Percentiles rank a stretch among this genome's conserved stretches.
phyloP scores from a whole-genome alignment of 352 stramenopile species.

The Phytophthora boehmeriae region DNA sequence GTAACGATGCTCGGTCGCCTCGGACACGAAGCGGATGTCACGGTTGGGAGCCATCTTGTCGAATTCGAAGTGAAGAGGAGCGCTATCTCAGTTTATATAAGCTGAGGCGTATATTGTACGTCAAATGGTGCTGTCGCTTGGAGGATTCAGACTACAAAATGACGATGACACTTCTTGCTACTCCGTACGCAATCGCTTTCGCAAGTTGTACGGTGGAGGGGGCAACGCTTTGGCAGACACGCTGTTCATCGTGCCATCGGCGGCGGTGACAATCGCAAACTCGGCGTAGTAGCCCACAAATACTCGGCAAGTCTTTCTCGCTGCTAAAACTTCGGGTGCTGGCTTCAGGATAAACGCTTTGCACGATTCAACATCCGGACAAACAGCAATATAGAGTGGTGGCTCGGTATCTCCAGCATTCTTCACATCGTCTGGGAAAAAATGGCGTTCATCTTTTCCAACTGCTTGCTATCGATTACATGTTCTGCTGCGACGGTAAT shows the following conservation, averaged over 20 bases:
- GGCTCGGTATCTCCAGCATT: conserved; percentile 8
- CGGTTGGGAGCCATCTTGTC: no score
- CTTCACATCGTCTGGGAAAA: conserved; percentile 15
- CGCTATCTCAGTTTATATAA: no score
- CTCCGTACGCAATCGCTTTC: conserved; percentile 10
- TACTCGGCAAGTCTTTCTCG: conserved; percentile 12
- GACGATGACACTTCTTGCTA: no score
- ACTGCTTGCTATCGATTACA: conserved; percentile 12
- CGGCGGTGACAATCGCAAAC: not conserved
- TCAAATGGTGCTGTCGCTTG: no score
- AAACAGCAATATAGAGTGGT: conserved; percentile 19
- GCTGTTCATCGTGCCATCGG: conserved; percentile 10
- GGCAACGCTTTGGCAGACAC: conserved; percentile 2
- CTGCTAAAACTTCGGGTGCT: conserved; percentile 8
- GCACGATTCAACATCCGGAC: conserved; percentile 19
- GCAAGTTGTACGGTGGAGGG: not conserved
- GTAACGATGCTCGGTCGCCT: no score
- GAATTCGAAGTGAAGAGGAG: no score
- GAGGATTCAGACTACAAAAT: no score
- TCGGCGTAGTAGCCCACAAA: conserved; percentile 14
- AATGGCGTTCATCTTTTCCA: conserved; percentile 12
- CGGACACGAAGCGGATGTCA: no score
- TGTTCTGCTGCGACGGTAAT: conserved; percentile 11
- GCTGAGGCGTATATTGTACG: no score
- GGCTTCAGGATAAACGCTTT: conserved; percentile 14